Conservation (phyloP, 2,329 filamentous ascomycete species). For the Pseudopyrenochaeta lycopersici region DNA sequence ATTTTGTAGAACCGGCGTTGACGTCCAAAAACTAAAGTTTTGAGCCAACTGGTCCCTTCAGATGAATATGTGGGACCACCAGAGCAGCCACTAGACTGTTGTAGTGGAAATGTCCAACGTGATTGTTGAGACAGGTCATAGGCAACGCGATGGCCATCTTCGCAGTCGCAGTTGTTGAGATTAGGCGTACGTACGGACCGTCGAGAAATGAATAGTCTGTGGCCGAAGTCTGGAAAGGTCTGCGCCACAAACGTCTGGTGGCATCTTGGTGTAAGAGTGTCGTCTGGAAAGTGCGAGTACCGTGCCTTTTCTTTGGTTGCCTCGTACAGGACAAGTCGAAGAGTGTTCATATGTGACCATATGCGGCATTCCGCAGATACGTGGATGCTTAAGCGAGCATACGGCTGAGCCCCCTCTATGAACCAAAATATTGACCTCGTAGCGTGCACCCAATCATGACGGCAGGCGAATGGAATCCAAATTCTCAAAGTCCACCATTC, state of each 20-base stretch:
- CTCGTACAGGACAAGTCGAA: neutral
- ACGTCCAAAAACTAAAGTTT: no score
- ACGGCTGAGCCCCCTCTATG: slow-evolving; percentile 29
- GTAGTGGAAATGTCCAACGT: no score
- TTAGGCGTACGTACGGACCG: neutral
- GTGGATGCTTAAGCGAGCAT: slow-evolving; percentile 38
- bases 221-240: neutral
- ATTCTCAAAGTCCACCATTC: slow-evolving; percentile 34
- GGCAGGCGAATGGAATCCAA: slow-evolving; percentile 24
- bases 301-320: neutral
- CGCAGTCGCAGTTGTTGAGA: neutral
- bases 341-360: slow-evolving; percentile 12
- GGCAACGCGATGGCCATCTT: neutral
- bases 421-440: slow-evolving; percentile 30
- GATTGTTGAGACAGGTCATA: no score
- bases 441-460: slow-evolving; percentile 32
- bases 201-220: neutral
- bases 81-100: no score
- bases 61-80: no score
- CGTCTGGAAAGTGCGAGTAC: neutral
- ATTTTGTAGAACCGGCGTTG: no score
- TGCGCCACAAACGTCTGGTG: neutral
- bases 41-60: no score
- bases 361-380: slow-evolving; percentile 13
- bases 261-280: neutral